Conservation (phyloP, 2,329 filamentous ascomycete genomes). For the Macrophomina pseudophaseolina region DNA sequence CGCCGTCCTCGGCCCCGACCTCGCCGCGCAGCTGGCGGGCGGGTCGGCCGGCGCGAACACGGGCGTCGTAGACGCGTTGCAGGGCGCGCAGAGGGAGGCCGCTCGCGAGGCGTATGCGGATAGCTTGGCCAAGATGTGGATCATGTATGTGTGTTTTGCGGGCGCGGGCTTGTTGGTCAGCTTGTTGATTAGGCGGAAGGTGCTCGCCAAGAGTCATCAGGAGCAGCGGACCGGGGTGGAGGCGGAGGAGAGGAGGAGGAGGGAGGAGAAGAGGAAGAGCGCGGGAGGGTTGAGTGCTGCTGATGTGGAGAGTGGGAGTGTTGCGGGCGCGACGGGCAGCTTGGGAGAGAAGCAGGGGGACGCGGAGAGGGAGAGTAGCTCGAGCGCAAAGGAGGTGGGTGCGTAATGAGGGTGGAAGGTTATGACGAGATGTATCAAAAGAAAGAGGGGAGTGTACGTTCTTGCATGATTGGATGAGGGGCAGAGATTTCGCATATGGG, state of each 20-base stretch:
- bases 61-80: constrained; percentile 60
- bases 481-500: too few species aligned
- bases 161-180: constrained; percentile 45
- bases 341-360: too few species aligned
- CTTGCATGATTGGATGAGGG: too few species aligned
- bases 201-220: constrained; percentile 49
- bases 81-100: constrained; percentile 49
- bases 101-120: constrained; percentile 51
- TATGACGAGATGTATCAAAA: too few species aligned
- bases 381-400: too few species aligned
- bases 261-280: not conserved
- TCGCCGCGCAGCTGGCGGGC: constrained; percentile 62
- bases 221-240: constrained; percentile 58
- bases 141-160: constrained; percentile 52
- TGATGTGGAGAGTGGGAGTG: too few species aligned
- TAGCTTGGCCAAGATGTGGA: constrained; percentile 55
- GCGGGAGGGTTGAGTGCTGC: not conserved
- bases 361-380: too few species aligned
- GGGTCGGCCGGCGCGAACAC: constrained; percentile 66
- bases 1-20: constrained; percentile 56
- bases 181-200: constrained; percentile 49
- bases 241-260: constrained; percentile 40
- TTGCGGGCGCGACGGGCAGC: too few species aligned
- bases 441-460: too few species aligned
- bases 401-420: too few species aligned